Base-by-base conservation (phyloP, 495 filamentous ascomycete genomes). In the Aspergillus diversus region DNA sequence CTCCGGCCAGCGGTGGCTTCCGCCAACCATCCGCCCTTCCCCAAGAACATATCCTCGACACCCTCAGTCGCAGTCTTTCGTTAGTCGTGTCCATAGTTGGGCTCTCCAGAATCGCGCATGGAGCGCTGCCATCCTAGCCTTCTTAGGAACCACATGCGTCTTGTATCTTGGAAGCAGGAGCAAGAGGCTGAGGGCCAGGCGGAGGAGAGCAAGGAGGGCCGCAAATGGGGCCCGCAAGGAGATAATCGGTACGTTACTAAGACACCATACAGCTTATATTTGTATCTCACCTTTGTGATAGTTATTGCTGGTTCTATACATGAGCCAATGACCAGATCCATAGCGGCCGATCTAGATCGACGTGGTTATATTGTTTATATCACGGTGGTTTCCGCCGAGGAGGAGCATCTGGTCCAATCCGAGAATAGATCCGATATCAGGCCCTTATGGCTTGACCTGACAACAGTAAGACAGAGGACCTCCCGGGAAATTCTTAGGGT, bases 301-400 rank as follows among this genome's bases (percentile, higher is more conserved):
- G 90, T 97, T 15, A 78, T 99, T 62, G 91, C 92, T 35, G 93
- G 95, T 43, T 89, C 90, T 1, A 87, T 91, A 5, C 85, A 88
- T 62, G 86, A 95, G 61, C 91, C 92, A 17, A 81, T 97, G 67
- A 92, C 90, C 1, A 84, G 87, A 63, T 90, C 91, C 15, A 84
- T 99, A 60, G 86, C 91, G 2, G 70, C 91, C 33, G 96, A 98
- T 68, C 71, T 99, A 59, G 95, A 98, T 73, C 84, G 92, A 55
- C 86, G 93, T 55, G 96, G 96, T 13, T 98, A 96, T 70, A 91
- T 98, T 51, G 93, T 98, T 27, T 98, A 91, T 69, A 80, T 99
- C 54, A 89, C 95, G 0, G 92, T 91, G 63, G 88, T 83, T 60
- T 89, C 85, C 8, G 73, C 84, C 49, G 90, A 95, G 53, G 96